phyloP scores from a whole-genome alignment of 306 rosid genomes.

The Neltuma alba region DNA sequence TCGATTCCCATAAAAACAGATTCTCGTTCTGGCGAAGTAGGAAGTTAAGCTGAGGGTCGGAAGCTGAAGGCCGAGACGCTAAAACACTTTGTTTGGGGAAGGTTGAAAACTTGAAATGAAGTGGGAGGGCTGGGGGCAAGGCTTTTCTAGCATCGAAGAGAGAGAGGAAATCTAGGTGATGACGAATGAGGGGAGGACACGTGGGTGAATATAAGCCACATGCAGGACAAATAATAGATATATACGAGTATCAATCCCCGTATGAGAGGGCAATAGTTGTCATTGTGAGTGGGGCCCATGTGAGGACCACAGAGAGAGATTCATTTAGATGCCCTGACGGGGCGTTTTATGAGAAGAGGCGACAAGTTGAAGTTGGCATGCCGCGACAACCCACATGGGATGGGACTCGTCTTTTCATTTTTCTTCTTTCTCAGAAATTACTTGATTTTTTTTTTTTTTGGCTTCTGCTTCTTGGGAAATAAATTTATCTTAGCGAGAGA shows the following conservation, averaged over 20 bases:
- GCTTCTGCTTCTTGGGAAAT: not conserved
- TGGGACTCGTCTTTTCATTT: not conserved
- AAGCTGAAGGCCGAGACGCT: not conserved
- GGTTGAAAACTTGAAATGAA: not conserved
- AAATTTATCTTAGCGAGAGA: not conserved
- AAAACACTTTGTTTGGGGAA: too few relatives aligned
- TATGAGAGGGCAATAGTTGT: slow-evolving; percentile 40
- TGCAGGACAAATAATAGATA: slow-evolving; percentile 9
- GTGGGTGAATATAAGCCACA: slow-evolving; percentile 57
- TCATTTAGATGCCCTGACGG: slow-evolving; percentile 6
- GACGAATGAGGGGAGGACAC: slow-evolving; percentile 43
- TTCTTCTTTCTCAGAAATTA: not conserved
- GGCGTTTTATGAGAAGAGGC: slow-evolving; percentile 35
- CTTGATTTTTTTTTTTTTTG: not conserved
- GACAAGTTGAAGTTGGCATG: slow-evolving; percentile 45
- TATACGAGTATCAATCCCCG: not conserved
- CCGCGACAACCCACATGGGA: slow-evolving; percentile 22
- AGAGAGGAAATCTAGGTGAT: slow-evolving; percentile 56
- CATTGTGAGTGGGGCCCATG: slow-evolving; percentile 65
- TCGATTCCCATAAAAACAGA: slow-evolving; percentile 62
- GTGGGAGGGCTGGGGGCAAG: not conserved
- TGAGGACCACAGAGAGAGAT: slow-evolving; percentile 47
- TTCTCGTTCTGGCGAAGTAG: not conserved
- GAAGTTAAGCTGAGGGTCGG: not conserved
- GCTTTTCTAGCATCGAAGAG: slow-evolving; percentile 47